Evolutionary conservation across 2,329 filamentous ascomycete genomes (phyloP).

Genomic region (Byssoonygena ceratinophila): DNA sequence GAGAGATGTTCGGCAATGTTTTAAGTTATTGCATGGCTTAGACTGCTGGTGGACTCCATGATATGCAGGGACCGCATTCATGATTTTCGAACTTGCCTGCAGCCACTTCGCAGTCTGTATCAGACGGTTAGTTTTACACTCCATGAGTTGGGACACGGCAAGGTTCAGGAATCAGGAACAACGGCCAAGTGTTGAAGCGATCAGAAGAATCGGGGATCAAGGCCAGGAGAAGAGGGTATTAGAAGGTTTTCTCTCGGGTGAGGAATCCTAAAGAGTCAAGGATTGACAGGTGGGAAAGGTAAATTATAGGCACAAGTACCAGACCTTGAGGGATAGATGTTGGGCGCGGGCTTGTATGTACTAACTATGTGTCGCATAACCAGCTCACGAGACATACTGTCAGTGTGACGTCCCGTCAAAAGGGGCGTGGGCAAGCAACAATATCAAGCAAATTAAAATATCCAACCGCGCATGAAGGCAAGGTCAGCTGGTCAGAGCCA

Average conservation of each 20-base stretch:
- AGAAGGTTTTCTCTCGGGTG: neutral
- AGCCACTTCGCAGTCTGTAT: constrained; percentile 14
- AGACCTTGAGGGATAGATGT: constrained; percentile 2
- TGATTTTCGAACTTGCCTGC: constrained; percentile 7
- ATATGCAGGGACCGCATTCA: constrained; percentile 7
- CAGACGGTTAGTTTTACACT: constrained; percentile 19
- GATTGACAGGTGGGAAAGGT: neutral
- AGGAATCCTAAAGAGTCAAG: neutral
- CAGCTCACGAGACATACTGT: neutral
- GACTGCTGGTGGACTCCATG: constrained; percentile 1
- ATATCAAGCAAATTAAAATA: neutral
- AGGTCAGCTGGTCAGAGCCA: constrained; percentile 2
- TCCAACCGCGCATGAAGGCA: neutral
- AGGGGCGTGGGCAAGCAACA: neutral
- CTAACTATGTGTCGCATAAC: neutral
- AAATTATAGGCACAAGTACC: neutral
- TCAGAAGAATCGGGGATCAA: neutral
- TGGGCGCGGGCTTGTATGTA: neutral
- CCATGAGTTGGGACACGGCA: constrained; percentile 10
- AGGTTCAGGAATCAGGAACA: neutral
- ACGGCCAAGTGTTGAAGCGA: neutral
- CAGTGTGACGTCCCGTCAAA: constrained; percentile 1
- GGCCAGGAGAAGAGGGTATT: neutral
- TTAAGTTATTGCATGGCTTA: neutral
- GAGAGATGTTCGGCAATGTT: constrained; percentile 1